phyloP scores from a whole-genome alignment of 2,329 filamentous ascomycete genomes.

The Cercospora sesami region DNA sequence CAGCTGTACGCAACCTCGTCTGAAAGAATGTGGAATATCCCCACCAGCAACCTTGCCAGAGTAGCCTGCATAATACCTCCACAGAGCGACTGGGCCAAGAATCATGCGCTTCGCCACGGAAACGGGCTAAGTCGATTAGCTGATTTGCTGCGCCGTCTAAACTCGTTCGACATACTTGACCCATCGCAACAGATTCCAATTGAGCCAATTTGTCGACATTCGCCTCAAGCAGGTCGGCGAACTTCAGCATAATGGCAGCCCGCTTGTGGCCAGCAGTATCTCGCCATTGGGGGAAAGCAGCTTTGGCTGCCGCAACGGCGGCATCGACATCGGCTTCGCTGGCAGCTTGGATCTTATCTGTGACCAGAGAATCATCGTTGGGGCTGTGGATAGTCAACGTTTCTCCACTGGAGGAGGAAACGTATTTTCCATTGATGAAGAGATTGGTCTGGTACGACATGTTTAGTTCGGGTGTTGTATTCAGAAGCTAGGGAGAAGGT shows the following conservation, averaged over 20 bases:
- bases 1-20: background rate
- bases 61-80: conserved; percentile 35
- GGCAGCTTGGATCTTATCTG: conserved; percentile 51
- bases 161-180: conserved; percentile 38
- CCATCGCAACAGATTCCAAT: conserved; percentile 61
- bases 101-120: conserved; percentile 39
- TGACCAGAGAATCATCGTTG: conserved; percentile 49
- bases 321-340: conserved; percentile 57
- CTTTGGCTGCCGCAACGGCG: conserved; percentile 61
- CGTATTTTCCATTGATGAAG: conserved; percentile 39
- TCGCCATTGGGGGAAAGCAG: conserved; percentile 64
- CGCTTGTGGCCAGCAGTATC: conserved; percentile 53
- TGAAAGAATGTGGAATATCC: background rate
- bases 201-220: conserved; percentile 57
- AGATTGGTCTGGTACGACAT: conserved; percentile 37
- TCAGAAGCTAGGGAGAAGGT: background rate
- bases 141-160: too few species aligned
- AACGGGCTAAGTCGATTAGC: conserved; percentile 31
- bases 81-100: conserved; percentile 27
- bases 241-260: conserved; percentile 68
- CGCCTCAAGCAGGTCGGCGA: conserved; percentile 48
- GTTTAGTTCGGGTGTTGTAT: background rate
- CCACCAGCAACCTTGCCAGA: conserved; percentile 33
- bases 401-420: conserved; percentile 16
- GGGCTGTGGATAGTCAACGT: conserved; percentile 13